Evolutionary conservation across 495 filamentous ascomycete species (phyloP), one percentile per base, ranked within the genome.

Genomic region (Darksidea phi): DNA sequence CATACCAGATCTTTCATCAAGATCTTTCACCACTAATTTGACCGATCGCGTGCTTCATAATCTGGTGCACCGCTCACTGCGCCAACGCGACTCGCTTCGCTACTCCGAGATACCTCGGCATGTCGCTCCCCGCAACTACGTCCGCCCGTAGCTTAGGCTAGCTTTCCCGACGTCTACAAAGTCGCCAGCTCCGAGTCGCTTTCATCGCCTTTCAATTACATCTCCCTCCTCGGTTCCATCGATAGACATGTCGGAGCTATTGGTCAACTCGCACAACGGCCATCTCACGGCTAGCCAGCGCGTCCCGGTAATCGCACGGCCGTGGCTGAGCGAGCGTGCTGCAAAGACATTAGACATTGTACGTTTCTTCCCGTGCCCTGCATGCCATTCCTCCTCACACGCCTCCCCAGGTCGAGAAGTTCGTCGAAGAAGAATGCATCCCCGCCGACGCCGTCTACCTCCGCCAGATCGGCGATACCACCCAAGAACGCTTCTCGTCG

Each of bases 391-490:
- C 41, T 12, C 47, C 34, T 15, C 32, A 8, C 25, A 34, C 41
- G 18, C 51, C 34, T n/a, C 28, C 55, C 28, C 64, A 93, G 78
- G 90, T 97, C 59, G 88, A 92, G 75, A 90, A 90, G 71, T 97
- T 98, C 71, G 93, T 98, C 59, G 93, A 97, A 72, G 92, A 93
- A 73, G 91, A 96, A 77, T 98, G 91, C 71, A 87, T 95, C 41
- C 74, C 74, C 65, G 88, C 88, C 71, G 91, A 96, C 70, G 76
- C 84, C 53, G 79, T 95, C 60, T 88, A 85, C 76, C 75, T 83
- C 51, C 86, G 89, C 66, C 88, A 94, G 77, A 81, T 95, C 46
- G 89, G 89, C 66, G 74, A 86, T 52, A 88, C 87, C 56, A 66
- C 68, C 58, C 79, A 85, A 38, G 72, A 84, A 60, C 82, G 91